phyloP scores from a whole-genome alignment of 352 stramenopile species.

The Pythium pyrilobum region DNA sequence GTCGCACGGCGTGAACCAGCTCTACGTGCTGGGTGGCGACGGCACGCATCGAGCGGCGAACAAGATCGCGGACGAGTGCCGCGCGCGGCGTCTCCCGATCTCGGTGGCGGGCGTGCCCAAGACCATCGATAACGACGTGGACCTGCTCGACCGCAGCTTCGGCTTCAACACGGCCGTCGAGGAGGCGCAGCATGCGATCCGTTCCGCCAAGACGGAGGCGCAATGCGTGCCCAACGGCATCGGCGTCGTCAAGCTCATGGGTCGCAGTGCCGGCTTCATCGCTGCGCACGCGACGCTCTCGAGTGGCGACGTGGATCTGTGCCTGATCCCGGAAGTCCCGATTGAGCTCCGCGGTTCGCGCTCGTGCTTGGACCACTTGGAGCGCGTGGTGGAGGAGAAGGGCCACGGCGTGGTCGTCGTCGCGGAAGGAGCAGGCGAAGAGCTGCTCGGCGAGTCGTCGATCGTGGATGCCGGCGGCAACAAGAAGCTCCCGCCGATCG shows the following conservation, averaged over 20 bases:
- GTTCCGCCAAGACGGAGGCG: conserved; percentile 89
- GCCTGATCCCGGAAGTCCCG: conserved; percentile 95
- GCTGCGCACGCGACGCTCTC: conserved; percentile 95
- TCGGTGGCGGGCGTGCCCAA: conserved; percentile 97
- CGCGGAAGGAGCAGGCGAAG: conserved; percentile 95
- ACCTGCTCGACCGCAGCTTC: conserved; percentile 97
- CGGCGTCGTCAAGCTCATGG: conserved; percentile 99
- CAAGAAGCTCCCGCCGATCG: conserved; percentile 95
- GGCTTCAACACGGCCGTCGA: conserved; percentile 97
- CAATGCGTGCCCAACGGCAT: conserved; percentile 97
- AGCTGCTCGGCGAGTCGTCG: conserved; percentile 89
- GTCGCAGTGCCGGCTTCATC: conserved; percentile 96
- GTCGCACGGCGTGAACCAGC: conserved; percentile 86
- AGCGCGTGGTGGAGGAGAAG: conserved; percentile 91
- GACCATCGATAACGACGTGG: conserved; percentile 99
- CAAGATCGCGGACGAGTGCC: conserved; percentile 80
- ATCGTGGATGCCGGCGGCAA: conserved; percentile 92
- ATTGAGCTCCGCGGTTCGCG: conserved; percentile 92
- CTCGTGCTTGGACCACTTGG: conserved; percentile 90
- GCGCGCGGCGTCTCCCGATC: conserved; percentile 82
- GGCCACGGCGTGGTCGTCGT: conserved; percentile 98
- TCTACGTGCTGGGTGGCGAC: conserved; percentile 98
- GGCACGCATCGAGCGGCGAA: conserved; percentile 96
- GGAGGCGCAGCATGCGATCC: conserved; percentile 92
- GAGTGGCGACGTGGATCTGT: conserved; percentile 97